Evolutionary conservation across 1,284 basidiomycete species (phyloP), one percentile per base, ranked within the genome.

Genomic region (Malassezia cuniculi): DNA sequence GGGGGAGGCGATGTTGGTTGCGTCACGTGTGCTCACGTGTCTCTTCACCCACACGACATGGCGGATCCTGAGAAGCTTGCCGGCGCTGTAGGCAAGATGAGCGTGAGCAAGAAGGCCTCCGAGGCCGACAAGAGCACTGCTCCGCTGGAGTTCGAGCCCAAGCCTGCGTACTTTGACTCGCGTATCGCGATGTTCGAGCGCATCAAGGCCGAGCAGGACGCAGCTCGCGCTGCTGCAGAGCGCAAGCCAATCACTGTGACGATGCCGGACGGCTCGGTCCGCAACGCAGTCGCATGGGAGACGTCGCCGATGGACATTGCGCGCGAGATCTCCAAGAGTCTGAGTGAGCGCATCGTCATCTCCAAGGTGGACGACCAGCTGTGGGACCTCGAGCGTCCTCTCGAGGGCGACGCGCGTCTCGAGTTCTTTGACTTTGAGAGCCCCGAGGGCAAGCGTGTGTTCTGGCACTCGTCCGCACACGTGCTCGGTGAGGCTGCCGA

Each of bases 381-480:
- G 2, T 97, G 89, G 87, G 93, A 99, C 69, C 75, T 97, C 18
- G 85, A 90, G 56, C 76, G 93, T 41, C 90, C 90, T 0, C 74
- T 99, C 16, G 93, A 95, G 70, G 72, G 71, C 22, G 79, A 81
- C 1, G 80, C 78, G 60, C 78, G 77, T 53, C 75, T 99, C 30
- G 80, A 87, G 54, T 67, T 99, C 16, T 75, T 97, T 38, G 85
- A 94, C 70, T 99, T 97, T 62, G 86, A 95, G 36, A 78, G 89
- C 51, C 81, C 83, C 7, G 87, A 95, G 75, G 90, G 87, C 18
- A 63, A 63, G 49, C 50, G 58, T 26, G 93, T 97, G 24, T 99
- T 97, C 73, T 99, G 93, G 93, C 93, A 97, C 68, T 95, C 90
- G 17, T 95, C 89, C 9, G 93, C 93, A 0, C 93, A 97, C 71